Conservation (phyloP, 192 early-diverging fungal genomes). For the Backusella parvicylindrica region DNA sequence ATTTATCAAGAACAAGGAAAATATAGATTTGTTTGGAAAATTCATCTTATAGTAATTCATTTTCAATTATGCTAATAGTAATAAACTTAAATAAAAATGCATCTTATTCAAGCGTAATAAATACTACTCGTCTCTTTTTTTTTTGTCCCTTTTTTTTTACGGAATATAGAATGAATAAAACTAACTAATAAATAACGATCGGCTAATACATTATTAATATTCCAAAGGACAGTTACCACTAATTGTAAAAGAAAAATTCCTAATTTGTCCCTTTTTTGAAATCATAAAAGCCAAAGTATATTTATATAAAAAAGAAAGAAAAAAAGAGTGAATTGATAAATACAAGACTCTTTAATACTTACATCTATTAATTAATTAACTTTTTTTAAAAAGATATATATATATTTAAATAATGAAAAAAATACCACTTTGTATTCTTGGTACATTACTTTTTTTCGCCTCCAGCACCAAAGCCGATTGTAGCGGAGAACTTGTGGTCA, state of each 20-base stretch:
- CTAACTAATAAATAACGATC: not conserved
- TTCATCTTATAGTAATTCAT: not conserved
- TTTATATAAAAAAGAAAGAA: not conserved
- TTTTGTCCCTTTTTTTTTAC: not conserved
- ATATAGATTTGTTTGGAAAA: not conserved
- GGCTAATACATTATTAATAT: not conserved
- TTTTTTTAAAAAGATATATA: too few species aligned
- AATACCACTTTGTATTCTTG: not conserved
- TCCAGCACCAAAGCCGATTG: conserved; percentile 3
- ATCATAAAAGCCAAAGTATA: not conserved
- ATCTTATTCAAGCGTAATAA: too few species aligned
- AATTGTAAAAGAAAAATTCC: not conserved
- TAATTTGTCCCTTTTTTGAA: not conserved
- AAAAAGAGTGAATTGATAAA: too few species aligned
- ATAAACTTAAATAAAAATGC: not conserved
- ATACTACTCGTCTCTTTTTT: not conserved
- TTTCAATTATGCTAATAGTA: not conserved
- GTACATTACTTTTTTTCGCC: not conserved
- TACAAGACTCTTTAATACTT: too few species aligned
- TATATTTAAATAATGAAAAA: not conserved
- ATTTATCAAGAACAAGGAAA: not conserved
- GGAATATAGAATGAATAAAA: not conserved
- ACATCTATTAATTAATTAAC: too few species aligned
- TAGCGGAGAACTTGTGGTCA: conserved; percentile 11
- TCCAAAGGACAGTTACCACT: not conserved